A percentile compares a stretch with the other conserved stretches of the same genome.
Conservation (phyloP, 768 basidiomycete species). For the Lentinula aciculospora region DNA sequence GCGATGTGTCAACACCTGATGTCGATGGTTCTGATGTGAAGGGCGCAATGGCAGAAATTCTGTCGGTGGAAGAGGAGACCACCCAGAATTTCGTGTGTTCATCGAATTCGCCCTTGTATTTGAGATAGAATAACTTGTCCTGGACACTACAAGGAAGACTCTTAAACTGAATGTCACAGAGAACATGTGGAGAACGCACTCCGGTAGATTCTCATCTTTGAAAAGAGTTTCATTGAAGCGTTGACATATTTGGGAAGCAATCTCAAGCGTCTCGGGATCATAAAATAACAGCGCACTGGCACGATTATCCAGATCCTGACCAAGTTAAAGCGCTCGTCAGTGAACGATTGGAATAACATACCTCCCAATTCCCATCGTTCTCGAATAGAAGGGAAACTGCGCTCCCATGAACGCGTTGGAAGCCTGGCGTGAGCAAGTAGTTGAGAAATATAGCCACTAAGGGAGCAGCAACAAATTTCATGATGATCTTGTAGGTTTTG, state of each 20-base stretch:
- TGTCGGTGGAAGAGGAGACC: neutral
- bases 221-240: conserved; percentile 11
- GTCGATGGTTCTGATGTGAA: neutral
- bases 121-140: neutral
- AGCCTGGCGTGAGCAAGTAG: neutral
- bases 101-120: neutral
- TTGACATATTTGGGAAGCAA: conserved; percentile 10
- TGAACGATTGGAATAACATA: neutral
- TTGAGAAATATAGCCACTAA: neutral
- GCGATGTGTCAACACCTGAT: neutral
- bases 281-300: conserved; percentile 14
- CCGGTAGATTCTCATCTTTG: neutral
- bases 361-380: conserved; percentile 15
- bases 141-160: neutral
- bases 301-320: conserved; percentile 10
- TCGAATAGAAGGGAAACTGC: conserved; percentile 13
- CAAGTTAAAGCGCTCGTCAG: too few species aligned
- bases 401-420: neutral
- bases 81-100: conserved; percentile 3
- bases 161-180: neutral
- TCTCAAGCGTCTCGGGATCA: conserved; percentile 6
- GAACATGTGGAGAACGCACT: neutral
- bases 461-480: neutral
- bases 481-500: neutral
- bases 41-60: neutral